These are phyloP conservation scores for Phytophthora pisi DNA, from an alignment of 352 stramenopile species.

Conservation along the genomic window DNA sequence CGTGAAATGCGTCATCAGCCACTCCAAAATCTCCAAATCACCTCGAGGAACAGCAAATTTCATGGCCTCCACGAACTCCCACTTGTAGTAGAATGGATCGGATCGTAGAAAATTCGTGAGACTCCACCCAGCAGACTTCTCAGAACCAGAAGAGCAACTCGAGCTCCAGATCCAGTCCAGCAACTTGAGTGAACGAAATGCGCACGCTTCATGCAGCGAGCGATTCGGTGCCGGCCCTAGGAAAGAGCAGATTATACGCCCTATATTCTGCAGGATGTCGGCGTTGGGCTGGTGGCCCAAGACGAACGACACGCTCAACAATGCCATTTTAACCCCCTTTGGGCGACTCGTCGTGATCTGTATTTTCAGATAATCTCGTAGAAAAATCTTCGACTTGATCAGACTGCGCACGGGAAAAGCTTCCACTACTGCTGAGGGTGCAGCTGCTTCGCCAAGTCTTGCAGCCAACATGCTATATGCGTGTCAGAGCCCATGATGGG, in stretches of 20 bases:
- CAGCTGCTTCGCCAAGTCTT: neutral
- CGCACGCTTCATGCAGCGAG: too few relatives aligned
- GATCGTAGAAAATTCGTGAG: neutral
- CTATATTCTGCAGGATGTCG: neutral
- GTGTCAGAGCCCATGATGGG: neutral
- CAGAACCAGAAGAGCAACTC: neutral
- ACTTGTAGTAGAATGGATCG: neutral
- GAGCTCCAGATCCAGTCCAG: neutral
- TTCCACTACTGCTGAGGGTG: neutral
- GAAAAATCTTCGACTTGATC: too few relatives aligned
- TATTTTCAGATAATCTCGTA: too few relatives aligned
- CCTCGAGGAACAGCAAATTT: neutral
- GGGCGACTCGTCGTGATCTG: too few relatives aligned
- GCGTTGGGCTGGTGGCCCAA: neutral
- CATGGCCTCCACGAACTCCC: neutral
- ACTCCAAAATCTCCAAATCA: neutral
- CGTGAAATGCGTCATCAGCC: neutral
- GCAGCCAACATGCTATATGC: neutral
- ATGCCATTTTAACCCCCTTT: neutral
- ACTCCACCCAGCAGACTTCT: neutral
- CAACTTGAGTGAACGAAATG: neutral
- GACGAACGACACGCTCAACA: neutral
- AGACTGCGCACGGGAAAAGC: too few relatives aligned
- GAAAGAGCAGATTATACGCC: too few relatives aligned
- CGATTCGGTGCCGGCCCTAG: too few relatives aligned